phyloP scores from a whole-genome alignment of 768 basidiomycete species.

The Lactarius hengduanensis region DNA sequence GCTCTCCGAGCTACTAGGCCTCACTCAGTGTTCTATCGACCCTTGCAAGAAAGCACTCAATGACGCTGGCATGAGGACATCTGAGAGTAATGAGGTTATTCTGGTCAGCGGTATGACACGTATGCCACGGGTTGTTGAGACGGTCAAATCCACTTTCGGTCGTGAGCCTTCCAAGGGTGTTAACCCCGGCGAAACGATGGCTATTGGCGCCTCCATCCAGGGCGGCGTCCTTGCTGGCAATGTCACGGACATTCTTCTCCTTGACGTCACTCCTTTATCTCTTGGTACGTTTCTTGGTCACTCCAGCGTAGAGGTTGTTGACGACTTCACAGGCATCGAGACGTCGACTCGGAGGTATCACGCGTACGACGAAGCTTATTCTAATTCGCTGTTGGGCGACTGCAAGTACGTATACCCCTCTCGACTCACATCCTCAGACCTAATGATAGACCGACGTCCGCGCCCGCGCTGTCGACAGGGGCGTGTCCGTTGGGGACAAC shows the following conservation, averaged over 20 bases:
- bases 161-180: conserved; percentile 98
- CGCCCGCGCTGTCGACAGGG: too few relatives aligned
- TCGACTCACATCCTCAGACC: too few relatives aligned
- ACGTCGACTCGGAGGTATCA: too few relatives aligned
- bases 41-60: conserved; percentile 97
- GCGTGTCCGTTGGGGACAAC: too few relatives aligned
- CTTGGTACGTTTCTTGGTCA: conserved; percentile 54
- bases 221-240: conserved; percentile 97
- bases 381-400: too few relatives aligned
- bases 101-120: conserved; percentile 98
- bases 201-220: conserved; percentile 97
- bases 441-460: too few relatives aligned
- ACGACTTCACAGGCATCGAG: too few relatives aligned
- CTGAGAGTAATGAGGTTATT: conserved; percentile 94
- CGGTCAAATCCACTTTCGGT: conserved; percentile 91
- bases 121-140: conserved; percentile 94
- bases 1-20: too few relatives aligned
- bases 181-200: conserved; percentile 99
- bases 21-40: conserved; percentile 46
- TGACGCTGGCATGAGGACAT: conserved; percentile 91
- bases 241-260: conserved; percentile 91
- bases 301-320: too few relatives aligned
- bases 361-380: too few relatives aligned
- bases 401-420: too few relatives aligned
- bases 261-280: conserved; percentile 93